Conservation (phyloP, 805 yeast genomes). For the Huiozyma sinensis region DNA sequence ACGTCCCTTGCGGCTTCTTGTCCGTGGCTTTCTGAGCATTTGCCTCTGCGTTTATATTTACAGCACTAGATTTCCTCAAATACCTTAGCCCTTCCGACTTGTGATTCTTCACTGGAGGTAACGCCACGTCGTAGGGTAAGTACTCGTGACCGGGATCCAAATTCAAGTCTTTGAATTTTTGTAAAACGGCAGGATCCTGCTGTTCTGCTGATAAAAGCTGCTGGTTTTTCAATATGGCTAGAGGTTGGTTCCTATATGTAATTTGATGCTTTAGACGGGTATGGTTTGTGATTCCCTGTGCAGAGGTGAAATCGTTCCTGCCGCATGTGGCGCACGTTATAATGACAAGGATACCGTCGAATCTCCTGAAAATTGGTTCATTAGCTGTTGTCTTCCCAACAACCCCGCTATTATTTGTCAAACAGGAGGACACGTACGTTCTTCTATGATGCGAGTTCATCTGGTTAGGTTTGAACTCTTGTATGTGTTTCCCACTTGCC, state of each 20-base stretch:
- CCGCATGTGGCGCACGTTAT: constrained; percentile 60
- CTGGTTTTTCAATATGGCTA: constrained; percentile 60
- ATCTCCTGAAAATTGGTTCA: constrained; percentile 49
- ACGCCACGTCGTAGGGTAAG: constrained; percentile 21
- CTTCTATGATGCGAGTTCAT: constrained; percentile 24
- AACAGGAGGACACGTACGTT: constrained; percentile 29
- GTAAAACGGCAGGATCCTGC: constrained; percentile 18
- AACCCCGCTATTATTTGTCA: constrained; percentile 40
- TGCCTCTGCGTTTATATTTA: not conserved
- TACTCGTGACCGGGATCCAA: constrained; percentile 20
- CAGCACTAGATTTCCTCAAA: not conserved
- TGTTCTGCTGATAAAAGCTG: constrained; percentile 33
- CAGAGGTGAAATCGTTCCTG: constrained; percentile 60
- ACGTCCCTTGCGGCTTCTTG: not conserved
- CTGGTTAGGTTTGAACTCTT: constrained; percentile 14
- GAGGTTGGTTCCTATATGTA: constrained; percentile 60
- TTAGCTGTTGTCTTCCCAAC: constrained; percentile 30
- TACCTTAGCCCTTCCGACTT: not conserved
- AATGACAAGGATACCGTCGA: constrained; percentile 61
- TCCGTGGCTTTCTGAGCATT: constrained; percentile 1
- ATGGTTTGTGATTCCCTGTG: constrained; percentile 75
- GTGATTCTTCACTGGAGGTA: constrained; percentile 9
- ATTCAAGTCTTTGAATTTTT: constrained; percentile 18
- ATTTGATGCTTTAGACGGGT: constrained; percentile 63
- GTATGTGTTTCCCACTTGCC: constrained; percentile 4